Evolutionary conservation across 495 filamentous ascomycete species (phyloP), one percentile per base, ranked within the genome.

Genomic region (Aspergillus avenaceus): DNA sequence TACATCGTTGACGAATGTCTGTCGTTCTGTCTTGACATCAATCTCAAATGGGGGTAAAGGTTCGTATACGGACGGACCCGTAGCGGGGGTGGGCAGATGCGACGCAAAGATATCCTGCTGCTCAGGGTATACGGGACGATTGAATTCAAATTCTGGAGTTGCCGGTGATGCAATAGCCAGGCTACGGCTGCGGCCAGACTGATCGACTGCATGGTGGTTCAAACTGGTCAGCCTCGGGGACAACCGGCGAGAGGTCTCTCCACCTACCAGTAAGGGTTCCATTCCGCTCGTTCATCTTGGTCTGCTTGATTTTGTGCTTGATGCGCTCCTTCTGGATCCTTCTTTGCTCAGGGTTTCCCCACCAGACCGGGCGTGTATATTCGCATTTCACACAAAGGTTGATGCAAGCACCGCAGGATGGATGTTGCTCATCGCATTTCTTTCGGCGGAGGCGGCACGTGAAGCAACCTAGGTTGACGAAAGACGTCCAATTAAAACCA

Each of bases 361-460:
- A 98, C 93, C 93, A 98, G 66, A 88, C 81, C 9, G 93, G 92
- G 62, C 91, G 77, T 79, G 96, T 95, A 71, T 97, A 98, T 75
- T 98, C 90, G 70, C 93, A 98, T 51, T 74, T 74, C 19, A 98
- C 78, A 8, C 84, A 82, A 34, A 98, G 83, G 59, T 96, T 87
- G 63, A 81, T 86, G 80, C 93, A 98, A 42, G 92, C 90, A 43
- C 81, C 81, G 75, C 93, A 98, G 54, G 82, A 74, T 29, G 89
- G 87, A 58, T 87, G 87, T 46, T 84, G 86, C 70, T 98, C 93
- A 64, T 98, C 92, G 72, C 93, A 97, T 82, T 98, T 98, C 81
- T 98, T 97, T 59, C 93, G 72, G 63, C 93, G 84, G 53, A 98
- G 70, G 60, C 93, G 86, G 76, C 93, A 98, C 47, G 92, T 97